phyloP scores from a whole-genome alignment of 2,329 filamentous ascomycete genomes.

The Mariannaea elegans region DNA sequence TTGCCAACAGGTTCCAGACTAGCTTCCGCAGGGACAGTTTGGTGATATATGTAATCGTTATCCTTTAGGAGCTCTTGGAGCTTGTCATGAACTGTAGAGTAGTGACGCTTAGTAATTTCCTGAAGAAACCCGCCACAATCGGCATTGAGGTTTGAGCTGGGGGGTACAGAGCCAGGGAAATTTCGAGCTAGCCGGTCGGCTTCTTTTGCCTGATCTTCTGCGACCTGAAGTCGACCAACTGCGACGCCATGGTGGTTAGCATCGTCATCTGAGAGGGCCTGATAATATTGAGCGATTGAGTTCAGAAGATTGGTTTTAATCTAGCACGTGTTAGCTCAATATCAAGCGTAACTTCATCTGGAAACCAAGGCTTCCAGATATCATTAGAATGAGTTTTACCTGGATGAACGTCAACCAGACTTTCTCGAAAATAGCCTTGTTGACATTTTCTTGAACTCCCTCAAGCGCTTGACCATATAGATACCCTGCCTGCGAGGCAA shows the following conservation, averaged over 20 bases:
- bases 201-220: slow-evolving; percentile 80
- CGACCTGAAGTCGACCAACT: slow-evolving; percentile 82
- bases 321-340: slow-evolving; percentile 48
- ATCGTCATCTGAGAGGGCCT: slow-evolving; percentile 90
- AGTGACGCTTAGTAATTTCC: slow-evolving; percentile 87
- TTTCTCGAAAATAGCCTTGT: slow-evolving; percentile 91
- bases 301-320: slow-evolving; percentile 84
- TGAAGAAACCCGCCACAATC: slow-evolving; percentile 79
- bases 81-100: slow-evolving; percentile 82
- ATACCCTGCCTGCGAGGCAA: slow-evolving; percentile 89
- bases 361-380: background rate
- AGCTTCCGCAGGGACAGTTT: slow-evolving; percentile 86
- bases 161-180: slow-evolving; percentile 82
- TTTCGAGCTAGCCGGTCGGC: slow-evolving; percentile 78
- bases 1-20: slow-evolving; percentile 85
- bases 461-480: slow-evolving; percentile 89
- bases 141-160: slow-evolving; percentile 82
- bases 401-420: slow-evolving; percentile 88
- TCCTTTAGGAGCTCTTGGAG: slow-evolving; percentile 82
- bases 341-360: background rate
- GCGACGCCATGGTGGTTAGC: slow-evolving; percentile 86
- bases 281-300: slow-evolving; percentile 91
- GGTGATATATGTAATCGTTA: slow-evolving; percentile 98
- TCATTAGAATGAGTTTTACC: slow-evolving; percentile 52
- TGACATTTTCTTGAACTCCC: slow-evolving; percentile 91